Evolutionary conservation across 2,329 filamentous ascomycete genomes (phyloP).

Genomic region (Fusarium odoratissimum): DNA sequence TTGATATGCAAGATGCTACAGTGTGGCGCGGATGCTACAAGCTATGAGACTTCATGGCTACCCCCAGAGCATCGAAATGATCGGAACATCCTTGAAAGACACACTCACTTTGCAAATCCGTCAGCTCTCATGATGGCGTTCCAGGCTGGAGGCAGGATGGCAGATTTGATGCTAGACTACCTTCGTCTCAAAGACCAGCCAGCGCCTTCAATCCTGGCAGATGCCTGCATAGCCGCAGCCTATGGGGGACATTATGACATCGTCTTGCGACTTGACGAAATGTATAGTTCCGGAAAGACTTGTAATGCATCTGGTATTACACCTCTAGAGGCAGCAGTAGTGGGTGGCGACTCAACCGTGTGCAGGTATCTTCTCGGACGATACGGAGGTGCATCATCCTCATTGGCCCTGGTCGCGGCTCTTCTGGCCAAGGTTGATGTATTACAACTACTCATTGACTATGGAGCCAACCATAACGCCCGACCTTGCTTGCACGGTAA

Average conservation of each 20-base stretch:
- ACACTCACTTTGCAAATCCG: too few species aligned
- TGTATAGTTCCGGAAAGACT: fast-evolving
- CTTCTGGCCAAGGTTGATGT: fast-evolving
- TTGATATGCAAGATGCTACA: fast-evolving
- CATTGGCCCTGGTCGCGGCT: fast-evolving
- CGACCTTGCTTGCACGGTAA: too few species aligned
- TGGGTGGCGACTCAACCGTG: fast-evolving
- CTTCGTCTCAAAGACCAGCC: fast-evolving
- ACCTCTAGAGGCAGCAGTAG: fast-evolving
- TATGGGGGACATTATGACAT: fast-evolving
- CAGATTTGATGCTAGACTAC: not conserved
- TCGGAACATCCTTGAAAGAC: too few species aligned
- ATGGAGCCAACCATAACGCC: not conserved
- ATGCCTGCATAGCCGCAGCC: fast-evolving
- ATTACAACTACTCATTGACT: fast-evolving
- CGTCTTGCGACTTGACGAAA: fast-evolving
- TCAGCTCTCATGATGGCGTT: not conserved
- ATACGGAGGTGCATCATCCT: fast-evolving
- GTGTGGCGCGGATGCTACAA: fast-evolving
- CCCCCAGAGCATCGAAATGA: too few species aligned
- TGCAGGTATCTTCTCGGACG: not conserved
- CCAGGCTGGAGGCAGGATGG: fast-evolving
- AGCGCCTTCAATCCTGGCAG: fast-evolving
- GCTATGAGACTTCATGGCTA: fast-evolving
- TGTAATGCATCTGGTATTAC: fast-evolving